Conservation (phyloP, 177 flowering plant genomes). For the Tripterygium wilfordii region DNA sequence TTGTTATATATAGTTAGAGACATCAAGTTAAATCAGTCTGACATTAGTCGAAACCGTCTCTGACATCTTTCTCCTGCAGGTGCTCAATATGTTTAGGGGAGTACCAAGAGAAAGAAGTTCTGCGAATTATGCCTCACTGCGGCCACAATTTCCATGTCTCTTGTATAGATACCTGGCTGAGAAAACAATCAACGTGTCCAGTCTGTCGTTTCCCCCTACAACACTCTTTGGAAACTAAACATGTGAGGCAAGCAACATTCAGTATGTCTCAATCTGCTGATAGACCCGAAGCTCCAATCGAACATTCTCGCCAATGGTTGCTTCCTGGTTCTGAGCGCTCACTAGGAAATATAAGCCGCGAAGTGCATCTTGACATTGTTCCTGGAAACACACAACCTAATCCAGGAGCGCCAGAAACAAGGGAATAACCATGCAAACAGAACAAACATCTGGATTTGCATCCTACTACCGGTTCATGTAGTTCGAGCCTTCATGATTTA, state of each 20-base stretch:
- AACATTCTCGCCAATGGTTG: constrained; percentile 40
- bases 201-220: constrained; percentile 71
- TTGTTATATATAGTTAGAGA: too few species aligned
- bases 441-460: not conserved
- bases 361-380: constrained; percentile 16
- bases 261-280: constrained; percentile 22
- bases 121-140: constrained; percentile 77
- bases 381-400: constrained; percentile 13
- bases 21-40: too few species aligned
- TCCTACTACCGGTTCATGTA: too few species aligned
- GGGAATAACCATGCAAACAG: not conserved
- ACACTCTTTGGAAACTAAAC: constrained; percentile 32
- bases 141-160: constrained; percentile 70
- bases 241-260: constrained; percentile 15
- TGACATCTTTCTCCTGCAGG: constrained; percentile 27
- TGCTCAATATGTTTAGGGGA: constrained; percentile 80
- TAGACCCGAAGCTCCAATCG: constrained; percentile 23
- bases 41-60: too few species aligned
- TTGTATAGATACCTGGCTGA: constrained; percentile 79
- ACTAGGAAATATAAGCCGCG: constrained; percentile 16
- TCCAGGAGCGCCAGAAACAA: constrained; percentile 19
- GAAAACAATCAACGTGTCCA: constrained; percentile 75
- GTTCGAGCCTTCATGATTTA: too few species aligned
- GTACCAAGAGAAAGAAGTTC: constrained; percentile 79
- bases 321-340: constrained; percentile 25